Evolutionary conservation across 1,284 basidiomycete genomes (phyloP), one percentile per base, ranked within the genome.

Genomic region (Mixia osmundae): DNA sequence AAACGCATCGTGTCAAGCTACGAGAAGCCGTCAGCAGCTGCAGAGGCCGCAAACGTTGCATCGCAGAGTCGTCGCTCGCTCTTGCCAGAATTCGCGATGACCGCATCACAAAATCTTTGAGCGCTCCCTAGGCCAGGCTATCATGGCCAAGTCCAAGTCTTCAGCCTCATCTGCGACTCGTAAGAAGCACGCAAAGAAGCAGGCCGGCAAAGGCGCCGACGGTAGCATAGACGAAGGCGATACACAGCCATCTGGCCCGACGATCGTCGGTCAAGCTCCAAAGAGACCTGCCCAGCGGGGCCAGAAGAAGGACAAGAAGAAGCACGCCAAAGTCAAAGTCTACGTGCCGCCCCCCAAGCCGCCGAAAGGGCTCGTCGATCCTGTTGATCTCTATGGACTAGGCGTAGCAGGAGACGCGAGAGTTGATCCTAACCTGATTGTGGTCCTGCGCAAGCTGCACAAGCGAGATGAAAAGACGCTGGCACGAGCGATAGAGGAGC

Each of bases 381-480:
- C 91, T 4, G 65, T 97, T 35, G 89, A 97, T 52, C 70, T 74
- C 0, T 71, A 73, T 16, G 83, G 83, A 0, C 63, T 94, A 7
- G 75, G 54, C 9, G 47, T 52, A n/a, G 35, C 51, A 31, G 69
- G 9, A 66, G 71, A 9, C 73, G 77, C 0, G 67, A 38, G 35
- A 18, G 47, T 58, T 16, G 55, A 57, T 18, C 46, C 83, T 1
- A 82, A 87, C 32, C 63, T 95, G 14, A 66, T 89, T 11, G 69
- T 97, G 16, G 66, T 83, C 1, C 63, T 95, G 33, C 61, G 80
- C 35, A 69, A 71, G 37, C 62, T 95, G 30, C 71, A 69, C 22
- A 97, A 97, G 66, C 94, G 91, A 61, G 85, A 91, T 44, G 67
- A 69, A 14, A 68, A 82, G 28, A 95, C 89, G 1, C 75, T 83